These are phyloP conservation scores for Camellia lanceoleosa DNA, from an alignment of 148 eudicot species.

Conservation along the genomic window DNA sequence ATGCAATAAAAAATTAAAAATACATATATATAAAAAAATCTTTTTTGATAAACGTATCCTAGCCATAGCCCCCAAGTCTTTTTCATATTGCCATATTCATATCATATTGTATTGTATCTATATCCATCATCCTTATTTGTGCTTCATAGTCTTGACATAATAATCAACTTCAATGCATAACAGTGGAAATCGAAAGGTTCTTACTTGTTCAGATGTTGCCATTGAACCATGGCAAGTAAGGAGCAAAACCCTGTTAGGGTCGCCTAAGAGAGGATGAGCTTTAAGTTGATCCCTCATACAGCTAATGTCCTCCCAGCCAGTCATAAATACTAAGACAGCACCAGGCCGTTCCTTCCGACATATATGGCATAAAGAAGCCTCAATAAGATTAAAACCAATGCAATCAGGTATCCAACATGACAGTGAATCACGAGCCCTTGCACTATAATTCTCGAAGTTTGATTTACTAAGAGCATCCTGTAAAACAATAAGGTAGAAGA, in stretches of 20 bases:
- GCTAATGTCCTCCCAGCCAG: constrained; percentile 99
- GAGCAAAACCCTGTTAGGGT: constrained; percentile 90
- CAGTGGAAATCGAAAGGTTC: not conserved
- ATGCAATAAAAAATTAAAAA: too few relatives aligned
- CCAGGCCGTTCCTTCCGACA: constrained; percentile 95
- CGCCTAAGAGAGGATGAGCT: constrained; percentile 97
- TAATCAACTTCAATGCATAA: not conserved
- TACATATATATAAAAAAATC: too few relatives aligned
- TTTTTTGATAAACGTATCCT: too few relatives aligned
- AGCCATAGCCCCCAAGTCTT: too few relatives aligned
- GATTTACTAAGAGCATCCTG: constrained; percentile 82
- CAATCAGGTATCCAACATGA: constrained; percentile 88
- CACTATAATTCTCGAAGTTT: constrained; percentile 73
- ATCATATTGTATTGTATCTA: too few relatives aligned
- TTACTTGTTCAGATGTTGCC: constrained; percentile 96
- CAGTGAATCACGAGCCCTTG: constrained; percentile 90
- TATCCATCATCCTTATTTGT: too few relatives aligned
- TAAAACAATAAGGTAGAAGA: constrained; percentile 13
- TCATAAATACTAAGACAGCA: constrained; percentile 97
- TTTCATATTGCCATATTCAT: too few relatives aligned
- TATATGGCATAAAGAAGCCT: constrained; percentile 91
- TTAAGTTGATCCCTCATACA: constrained; percentile 89
- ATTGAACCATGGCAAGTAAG: constrained; percentile 99
- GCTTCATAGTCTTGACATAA: not conserved
- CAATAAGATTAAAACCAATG: constrained; percentile 93